Base-by-base conservation (phyloP, 2,329 filamentous ascomycete genomes). In the Exutisphaerella laricina region DNA sequence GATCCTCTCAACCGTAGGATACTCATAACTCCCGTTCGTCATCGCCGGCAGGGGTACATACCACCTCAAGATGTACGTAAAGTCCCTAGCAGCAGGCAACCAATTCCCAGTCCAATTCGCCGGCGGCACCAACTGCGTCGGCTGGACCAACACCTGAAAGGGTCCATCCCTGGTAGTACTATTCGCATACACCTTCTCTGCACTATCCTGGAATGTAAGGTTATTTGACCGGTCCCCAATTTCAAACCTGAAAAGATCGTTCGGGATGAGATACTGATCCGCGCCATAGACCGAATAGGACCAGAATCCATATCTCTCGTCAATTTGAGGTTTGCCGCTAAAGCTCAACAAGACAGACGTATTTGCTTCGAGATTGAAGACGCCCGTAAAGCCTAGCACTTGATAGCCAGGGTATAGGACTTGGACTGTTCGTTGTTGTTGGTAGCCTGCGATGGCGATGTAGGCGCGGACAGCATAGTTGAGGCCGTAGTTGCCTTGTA, bases 81-180 rank as follows among this genome's bases (percentile, higher is more conserved):
- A 17, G 28, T 42, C 35, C n/a, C 38, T 14, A 3, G 40, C 25
- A 16, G 30, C 46, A 16, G 50, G 50, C 10, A 55, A 18, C 48
- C 50, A 56, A 28, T 56, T 55, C 14, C 38, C 45, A 2, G 48
- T 56, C 51, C 54, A 56, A 25, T 55, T 55, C 1, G 28, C 13
- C 4, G 54, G 51, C 7, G 38, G 38, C 38, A 25, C 18, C 17
- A 14, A 16, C 5, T 45, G 38, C 6, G 38, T 38, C 2, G 41
- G 37, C 29, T 48, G 45, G 20, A 50, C 12, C 7, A 50, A 20
- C 10, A 50, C 34, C 33, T 50, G 31, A 30, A 50, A 48, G 7
- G 41, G 28, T 2, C 41, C 41, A 20, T 44, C 35, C 16, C 18
- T 14, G 12, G 33, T 12, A 10, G n/a, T 32, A 12, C 31, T 38